Conservation (phyloP, 805 yeast species). For the Candida montana region DNA sequence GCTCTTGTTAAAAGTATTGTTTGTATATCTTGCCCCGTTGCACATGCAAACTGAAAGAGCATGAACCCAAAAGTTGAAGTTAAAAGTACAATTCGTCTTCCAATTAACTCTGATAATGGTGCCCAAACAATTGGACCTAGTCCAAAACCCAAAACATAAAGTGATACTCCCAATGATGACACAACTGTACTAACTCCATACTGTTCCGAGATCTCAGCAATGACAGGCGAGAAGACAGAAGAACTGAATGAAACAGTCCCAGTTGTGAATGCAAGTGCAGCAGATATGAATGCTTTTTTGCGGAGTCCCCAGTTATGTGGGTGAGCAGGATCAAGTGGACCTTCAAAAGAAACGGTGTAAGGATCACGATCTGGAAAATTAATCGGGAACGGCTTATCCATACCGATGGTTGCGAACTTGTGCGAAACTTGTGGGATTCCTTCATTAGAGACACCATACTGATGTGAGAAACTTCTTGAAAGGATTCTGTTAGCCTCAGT, state of each 20-base stretch:
- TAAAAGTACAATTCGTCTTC: constrained; percentile 59
- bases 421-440: not conserved
- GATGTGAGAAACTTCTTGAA: not conserved
- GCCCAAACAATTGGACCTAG: constrained; percentile 91
- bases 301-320: constrained; percentile 71
- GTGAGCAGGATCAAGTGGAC: constrained; percentile 71
- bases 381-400: constrained; percentile 39
- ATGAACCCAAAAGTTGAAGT: constrained; percentile 51
- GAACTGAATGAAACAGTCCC: constrained; percentile 67
- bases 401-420: constrained; percentile 54
- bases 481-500: not conserved
- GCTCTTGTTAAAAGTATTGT: constrained; percentile 74
- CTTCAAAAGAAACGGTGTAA: constrained; percentile 69
- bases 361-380: constrained; percentile 57
- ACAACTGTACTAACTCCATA: constrained; percentile 62
- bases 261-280: constrained; percentile 43
- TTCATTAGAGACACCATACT: not conserved
- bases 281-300: constrained; percentile 39
- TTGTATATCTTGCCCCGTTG: constrained; percentile 71
- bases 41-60: constrained; percentile 65
- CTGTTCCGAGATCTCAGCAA: constrained; percentile 38
- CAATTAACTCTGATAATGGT: constrained; percentile 72
- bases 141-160: constrained; percentile 88
- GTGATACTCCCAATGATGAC: constrained; percentile 67
- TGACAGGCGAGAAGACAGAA: constrained; percentile 67